Percentiles rank a stretch among this genome's conserved stretches.
Conservation (phyloP, 176 grass and related monocot species). For the Sorghum bicolor region DNA sequence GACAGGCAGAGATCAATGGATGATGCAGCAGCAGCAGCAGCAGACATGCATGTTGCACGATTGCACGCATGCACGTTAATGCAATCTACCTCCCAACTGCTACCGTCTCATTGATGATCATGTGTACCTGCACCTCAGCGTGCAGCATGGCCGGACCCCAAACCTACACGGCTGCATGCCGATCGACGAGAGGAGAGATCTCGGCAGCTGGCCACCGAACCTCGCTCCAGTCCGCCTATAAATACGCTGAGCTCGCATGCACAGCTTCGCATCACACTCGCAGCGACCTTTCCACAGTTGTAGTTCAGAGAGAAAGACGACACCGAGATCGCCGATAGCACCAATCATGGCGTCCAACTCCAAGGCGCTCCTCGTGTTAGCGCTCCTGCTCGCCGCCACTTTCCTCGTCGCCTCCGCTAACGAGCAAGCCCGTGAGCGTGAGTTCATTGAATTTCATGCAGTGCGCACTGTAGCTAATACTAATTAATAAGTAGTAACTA, state of each 20-base stretch:
- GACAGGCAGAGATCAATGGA: not conserved
- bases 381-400: constrained; percentile 39
- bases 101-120: not conserved
- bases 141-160: not conserved
- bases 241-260: not conserved
- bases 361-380: constrained; percentile 44
- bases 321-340: not conserved
- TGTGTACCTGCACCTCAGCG: not conserved
- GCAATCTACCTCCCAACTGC: not conserved
- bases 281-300: not conserved
- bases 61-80: not conserved
- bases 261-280: not conserved
- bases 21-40: not conserved
- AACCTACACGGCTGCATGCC: not conserved
- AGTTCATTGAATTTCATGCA: not conserved
- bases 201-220: not conserved
- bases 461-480: not conserved
- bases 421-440: constrained; percentile 49
- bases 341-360: constrained; percentile 39
- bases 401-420: constrained; percentile 40
- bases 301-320: not conserved
- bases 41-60: not conserved
- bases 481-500: too few species aligned
- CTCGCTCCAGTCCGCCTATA: not conserved
- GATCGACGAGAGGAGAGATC: not conserved